Conservation (phyloP, 768 basidiomycete species). For the Baorangia bicolor region DNA sequence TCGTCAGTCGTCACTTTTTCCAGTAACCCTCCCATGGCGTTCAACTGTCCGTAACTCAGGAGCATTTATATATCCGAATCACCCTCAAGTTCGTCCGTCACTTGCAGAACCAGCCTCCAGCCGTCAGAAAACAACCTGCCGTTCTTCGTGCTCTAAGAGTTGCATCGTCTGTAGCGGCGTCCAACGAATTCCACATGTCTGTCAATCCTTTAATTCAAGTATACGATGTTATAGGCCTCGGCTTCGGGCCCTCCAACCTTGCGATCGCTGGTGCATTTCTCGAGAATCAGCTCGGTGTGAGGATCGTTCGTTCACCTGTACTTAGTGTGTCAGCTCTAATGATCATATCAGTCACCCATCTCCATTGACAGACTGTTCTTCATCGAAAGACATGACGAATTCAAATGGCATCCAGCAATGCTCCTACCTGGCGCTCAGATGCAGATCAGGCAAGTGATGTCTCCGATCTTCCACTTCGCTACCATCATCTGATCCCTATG, state of each 20-base stretch:
- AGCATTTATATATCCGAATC: neutral
- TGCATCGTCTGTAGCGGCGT: neutral
- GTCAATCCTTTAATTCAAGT: neutral
- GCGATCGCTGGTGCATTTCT: conserved; percentile 49
- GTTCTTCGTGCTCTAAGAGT: neutral
- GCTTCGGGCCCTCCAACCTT: conserved; percentile 54
- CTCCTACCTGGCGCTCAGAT: conserved; percentile 49
- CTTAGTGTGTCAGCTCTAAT: neutral
- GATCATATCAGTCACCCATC: conserved; percentile 6
- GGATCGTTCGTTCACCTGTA: neutral
- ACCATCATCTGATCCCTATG: conserved; percentile 3
- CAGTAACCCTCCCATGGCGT: too few species aligned
- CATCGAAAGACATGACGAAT: conserved; percentile 47
- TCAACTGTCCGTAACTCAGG: neutral
- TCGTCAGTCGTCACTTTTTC: neutral
- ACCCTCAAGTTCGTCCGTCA: neutral
- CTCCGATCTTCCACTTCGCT: neutral
- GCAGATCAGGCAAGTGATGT: conserved; percentile 46
- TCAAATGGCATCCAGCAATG: conserved; percentile 59
- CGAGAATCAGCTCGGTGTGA: conserved; percentile 33
- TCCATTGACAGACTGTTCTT: conserved; percentile 39
- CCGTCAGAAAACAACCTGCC: neutral
- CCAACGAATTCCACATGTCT: conserved; percentile 4
- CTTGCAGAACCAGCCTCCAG: neutral
- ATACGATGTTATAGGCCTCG: conserved; percentile 49